These are phyloP conservation scores for Boletus fagicola DNA, from an alignment of 768 basidiomycete species.

Conservation along the genomic window DNA sequence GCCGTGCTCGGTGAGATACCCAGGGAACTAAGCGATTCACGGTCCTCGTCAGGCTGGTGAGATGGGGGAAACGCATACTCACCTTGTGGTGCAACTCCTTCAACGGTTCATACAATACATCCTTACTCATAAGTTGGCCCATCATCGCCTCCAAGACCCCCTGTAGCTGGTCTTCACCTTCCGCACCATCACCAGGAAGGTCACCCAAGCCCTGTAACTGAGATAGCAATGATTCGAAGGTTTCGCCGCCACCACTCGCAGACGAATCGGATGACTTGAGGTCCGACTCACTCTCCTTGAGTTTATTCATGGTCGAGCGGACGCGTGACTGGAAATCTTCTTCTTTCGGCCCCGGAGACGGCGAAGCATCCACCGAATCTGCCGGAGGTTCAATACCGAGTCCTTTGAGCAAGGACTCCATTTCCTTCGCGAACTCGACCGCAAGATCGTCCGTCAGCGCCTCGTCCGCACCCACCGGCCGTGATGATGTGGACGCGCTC, in stretches of 20 bases:
- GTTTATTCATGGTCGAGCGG: conserved; percentile 68
- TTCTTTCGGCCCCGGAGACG: conserved; percentile 12
- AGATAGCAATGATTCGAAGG: conserved; percentile 53
- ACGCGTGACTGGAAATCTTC: conserved; percentile 68
- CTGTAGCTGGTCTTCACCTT: conserved; percentile 54
- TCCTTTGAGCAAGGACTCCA: conserved; percentile 42
- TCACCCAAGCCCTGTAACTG: conserved; percentile 37
- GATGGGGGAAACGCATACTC: background rate
- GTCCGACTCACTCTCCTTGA: conserved; percentile 61
- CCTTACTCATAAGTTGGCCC: conserved; percentile 33
- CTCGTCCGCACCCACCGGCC: conserved; percentile 1
- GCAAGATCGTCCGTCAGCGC: conserved; percentile 35
- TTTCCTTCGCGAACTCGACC: conserved; percentile 40
- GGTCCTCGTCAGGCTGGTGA: conserved; percentile 15
- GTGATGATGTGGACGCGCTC: conserved; percentile 17
- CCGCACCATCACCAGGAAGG: conserved; percentile 36
- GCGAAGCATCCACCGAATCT: too few species aligned
- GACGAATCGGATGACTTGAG: conserved; percentile 23
- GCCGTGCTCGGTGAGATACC: conserved; percentile 61
- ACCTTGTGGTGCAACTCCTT: conserved; percentile 58
- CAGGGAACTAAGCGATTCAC: conserved; percentile 66
- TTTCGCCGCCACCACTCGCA: conserved; percentile 25
- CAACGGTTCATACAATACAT: conserved; percentile 75
- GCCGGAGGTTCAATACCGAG: conserved; percentile 18
- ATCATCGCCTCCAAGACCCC: conserved; percentile 69